phyloP scores from a whole-genome alignment of 2,329 filamentous ascomycete genomes.

The Clonostachys sp. region DNA sequence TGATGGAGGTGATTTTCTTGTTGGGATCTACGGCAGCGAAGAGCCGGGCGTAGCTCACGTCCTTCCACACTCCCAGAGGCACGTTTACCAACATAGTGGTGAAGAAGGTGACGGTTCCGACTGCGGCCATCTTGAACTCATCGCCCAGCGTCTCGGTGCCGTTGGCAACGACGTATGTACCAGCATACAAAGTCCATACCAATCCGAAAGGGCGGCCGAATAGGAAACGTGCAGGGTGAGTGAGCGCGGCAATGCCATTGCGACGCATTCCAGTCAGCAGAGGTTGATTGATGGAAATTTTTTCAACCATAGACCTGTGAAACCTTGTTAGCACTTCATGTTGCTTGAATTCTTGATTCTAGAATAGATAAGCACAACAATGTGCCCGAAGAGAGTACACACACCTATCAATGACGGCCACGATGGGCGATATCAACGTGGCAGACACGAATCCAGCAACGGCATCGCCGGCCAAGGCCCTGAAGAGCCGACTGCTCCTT shows the following conservation, averaged over 20 bases:
- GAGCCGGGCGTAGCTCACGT: background rate
- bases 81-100: background rate
- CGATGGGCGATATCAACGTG: background rate
- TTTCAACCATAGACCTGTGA: background rate
- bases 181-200: background rate
- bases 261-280: background rate
- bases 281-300: background rate
- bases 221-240: background rate
- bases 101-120: background rate
- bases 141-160: background rate
- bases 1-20: background rate
- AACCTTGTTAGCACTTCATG: background rate
- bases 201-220: background rate
- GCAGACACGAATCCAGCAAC: background rate
- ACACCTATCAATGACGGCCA: background rate
- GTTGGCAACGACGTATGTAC: background rate
- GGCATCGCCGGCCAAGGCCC: background rate
- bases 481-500: no score
- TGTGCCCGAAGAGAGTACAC: background rate
- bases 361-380: no score
- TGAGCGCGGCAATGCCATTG: background rate
- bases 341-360: no score
- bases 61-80: background rate
- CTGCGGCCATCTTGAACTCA: background rate
- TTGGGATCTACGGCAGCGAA: background rate